A percentile compares a stretch with the other conserved stretches of the same genome.
Conservation (phyloP, 192 early-diverging fungal species). For the Entomortierella lignicola region DNA sequence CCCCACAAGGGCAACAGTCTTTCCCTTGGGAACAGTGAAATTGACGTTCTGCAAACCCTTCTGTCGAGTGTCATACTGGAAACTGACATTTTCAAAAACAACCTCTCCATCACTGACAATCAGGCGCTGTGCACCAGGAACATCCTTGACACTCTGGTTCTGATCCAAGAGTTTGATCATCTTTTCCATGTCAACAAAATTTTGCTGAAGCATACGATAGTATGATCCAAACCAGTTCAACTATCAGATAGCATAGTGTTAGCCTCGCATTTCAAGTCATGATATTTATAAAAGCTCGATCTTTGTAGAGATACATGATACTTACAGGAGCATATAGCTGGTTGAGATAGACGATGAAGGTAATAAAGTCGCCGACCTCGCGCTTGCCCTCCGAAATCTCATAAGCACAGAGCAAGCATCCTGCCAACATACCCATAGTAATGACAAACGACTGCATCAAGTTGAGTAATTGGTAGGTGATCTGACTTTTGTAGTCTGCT, state of each 20-base stretch:
- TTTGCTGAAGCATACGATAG: slow-evolving; percentile 94
- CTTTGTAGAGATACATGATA: too few relatives aligned
- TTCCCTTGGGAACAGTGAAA: slow-evolving; percentile 76
- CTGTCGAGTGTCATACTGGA: slow-evolving; percentile 79
- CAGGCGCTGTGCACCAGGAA: slow-evolving; percentile 69
- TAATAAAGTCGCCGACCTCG: slow-evolving; percentile 87
- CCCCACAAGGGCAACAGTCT: slow-evolving; percentile 84
- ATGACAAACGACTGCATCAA: slow-evolving; percentile 90
- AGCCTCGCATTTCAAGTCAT: too few relatives aligned
- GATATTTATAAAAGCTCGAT: too few relatives aligned
- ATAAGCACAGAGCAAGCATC: slow-evolving; percentile 86
- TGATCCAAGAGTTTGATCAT: slow-evolving; percentile 90
- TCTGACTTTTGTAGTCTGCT: slow-evolving; percentile 85
- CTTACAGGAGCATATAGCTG: slow-evolving; percentile 92
- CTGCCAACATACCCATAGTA: slow-evolving; percentile 82
- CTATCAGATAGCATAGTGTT: slow-evolving; percentile 32
- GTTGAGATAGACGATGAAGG: slow-evolving; percentile 87
- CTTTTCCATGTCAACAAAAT: slow-evolving; percentile 97
- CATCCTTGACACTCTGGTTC: slow-evolving; percentile 71
- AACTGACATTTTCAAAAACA: slow-evolving; percentile 78
- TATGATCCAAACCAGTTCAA: slow-evolving; percentile 93
- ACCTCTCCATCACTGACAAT: slow-evolving; percentile 70
- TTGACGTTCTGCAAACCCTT: slow-evolving; percentile 77
- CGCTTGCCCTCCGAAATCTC: slow-evolving; percentile 78
- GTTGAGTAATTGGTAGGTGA: slow-evolving; percentile 86